Base-by-base conservation (phyloP, 306 rosid genomes). In the Vigna trinervia region DNA sequence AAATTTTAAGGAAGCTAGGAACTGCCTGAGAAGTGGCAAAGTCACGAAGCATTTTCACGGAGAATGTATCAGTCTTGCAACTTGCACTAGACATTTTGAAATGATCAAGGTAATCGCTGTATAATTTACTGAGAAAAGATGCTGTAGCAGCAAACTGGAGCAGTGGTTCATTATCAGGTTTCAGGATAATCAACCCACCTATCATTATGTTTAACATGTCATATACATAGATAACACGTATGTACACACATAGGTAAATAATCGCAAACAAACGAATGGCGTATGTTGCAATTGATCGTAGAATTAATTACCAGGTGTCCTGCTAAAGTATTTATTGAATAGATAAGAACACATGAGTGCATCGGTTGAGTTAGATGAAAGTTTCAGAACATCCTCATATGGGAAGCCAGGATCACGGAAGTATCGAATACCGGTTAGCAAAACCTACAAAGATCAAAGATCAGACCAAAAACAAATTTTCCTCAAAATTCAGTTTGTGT, bases 121-220 rank as follows among this genome's bases (percentile, higher is more conserved):
- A 91, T 79, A 91, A 79, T 86, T 90, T 90, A 69, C 90, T 83
- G 52, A 91, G 90, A 75, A 94, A 90, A 60, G 98, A 88, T 67
- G 97, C 87, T 53, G 97, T 91, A 71, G 91, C 94, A 59, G 92
- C 92, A 76, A 85, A 88, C 69, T 91, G 90, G 48, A 91, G 93
- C 36, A 83, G 69, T 64, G 75, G 79, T 45, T 60, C 97, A 69
- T 78, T 66, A 57, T 65, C 71, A 47, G 87, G 86, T 82, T 85
- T 81, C 72, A 85, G 82, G 64, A 94, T 73, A 78, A 88, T 75
- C 80, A 94, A 69, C 54, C 98, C 93, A 57, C 97, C 96, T 88
- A 65, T 57, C 77, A 52, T 61, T 32, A 46, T 48, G 36, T 69
- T 62, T 30, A 36, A 61, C 54, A 78, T 71, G 76, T 53, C 38